phyloP scores from a whole-genome alignment of 1,284 basidiomycete species.

The Cryptococcus sp. region DNA sequence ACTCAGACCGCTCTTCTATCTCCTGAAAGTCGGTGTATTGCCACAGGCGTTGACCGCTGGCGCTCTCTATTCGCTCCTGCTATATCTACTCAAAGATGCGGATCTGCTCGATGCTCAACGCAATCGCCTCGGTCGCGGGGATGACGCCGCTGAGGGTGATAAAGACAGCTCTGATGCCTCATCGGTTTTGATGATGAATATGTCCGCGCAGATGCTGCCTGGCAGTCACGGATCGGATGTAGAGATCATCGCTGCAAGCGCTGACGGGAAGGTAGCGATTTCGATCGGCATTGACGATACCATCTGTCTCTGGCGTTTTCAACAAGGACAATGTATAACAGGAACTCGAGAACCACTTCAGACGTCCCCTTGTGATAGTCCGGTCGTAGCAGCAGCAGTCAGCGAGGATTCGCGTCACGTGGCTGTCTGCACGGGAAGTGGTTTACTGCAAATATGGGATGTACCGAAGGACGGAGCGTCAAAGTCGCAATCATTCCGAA shows the following conservation, averaged over 20 bases:
- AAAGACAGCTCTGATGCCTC: conserved; percentile 30
- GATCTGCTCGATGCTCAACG: conserved; percentile 86
- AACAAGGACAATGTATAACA: conserved; percentile 15
- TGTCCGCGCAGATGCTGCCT: conserved; percentile 70
- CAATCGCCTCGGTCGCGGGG: conserved; percentile 52
- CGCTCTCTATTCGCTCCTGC: conserved; percentile 72
- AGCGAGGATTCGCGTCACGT: conserved; percentile 15
- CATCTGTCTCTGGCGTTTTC: conserved; percentile 46
- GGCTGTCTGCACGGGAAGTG: conserved; percentile 14
- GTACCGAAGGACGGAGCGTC: conserved; percentile 17
- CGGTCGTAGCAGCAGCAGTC: conserved; percentile 30
- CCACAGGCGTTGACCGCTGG: conserved; percentile 80
- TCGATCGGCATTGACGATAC: conserved; percentile 73
- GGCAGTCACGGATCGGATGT: conserved; percentile 77
- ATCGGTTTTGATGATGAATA: conserved; percentile 25
- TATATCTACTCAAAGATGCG: conserved; percentile 89
- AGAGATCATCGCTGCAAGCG: conserved; percentile 72
- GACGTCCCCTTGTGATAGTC: conserved; percentile 15
- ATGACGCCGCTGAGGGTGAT: conserved; percentile 36
- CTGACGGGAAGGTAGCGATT: conserved; percentile 64
- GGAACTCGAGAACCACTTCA: conserved; percentile 35
- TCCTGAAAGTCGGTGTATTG: conserved; percentile 77
- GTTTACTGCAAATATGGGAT: conserved; percentile 26
- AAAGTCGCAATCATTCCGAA: background rate
- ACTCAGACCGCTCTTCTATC: conserved; percentile 62